These are phyloP conservation scores for Syzygium oleosum DNA, from an alignment of 345 rosid genomes.

Conservation along the genomic window DNA sequence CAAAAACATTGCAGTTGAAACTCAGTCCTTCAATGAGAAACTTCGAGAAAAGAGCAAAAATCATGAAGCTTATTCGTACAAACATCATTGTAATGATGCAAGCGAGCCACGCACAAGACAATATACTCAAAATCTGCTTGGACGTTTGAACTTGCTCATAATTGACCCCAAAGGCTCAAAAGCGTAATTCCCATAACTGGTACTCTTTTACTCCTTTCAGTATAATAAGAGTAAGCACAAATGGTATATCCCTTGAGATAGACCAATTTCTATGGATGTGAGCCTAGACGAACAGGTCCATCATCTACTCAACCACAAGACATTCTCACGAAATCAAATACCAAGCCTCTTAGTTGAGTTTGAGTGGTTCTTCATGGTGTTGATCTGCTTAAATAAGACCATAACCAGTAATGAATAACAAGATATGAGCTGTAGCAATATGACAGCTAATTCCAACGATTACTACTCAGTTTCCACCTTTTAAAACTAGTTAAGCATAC, in stretches of 20 bases:
- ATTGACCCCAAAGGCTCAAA: neutral
- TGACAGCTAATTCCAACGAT: neutral
- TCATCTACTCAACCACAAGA: neutral
- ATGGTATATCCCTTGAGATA: neutral
- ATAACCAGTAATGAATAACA: neutral
- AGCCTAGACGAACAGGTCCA: neutral
- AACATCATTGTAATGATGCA: neutral
- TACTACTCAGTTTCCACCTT: neutral
- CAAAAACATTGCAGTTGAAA: neutral
- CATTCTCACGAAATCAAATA: neutral
- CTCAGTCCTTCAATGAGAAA: neutral
- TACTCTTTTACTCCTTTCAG: neutral
- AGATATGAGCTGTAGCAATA: neutral
- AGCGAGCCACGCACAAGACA: neutral
- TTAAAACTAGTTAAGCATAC: neutral
- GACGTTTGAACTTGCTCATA: neutral
- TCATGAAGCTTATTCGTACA: neutral
- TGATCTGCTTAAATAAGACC: neutral
- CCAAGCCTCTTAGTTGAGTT: neutral
- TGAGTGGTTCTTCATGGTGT: neutral
- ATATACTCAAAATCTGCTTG: neutral
- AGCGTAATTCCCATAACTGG: neutral
- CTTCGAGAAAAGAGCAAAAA: neutral
- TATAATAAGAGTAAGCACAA: neutral
- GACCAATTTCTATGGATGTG: neutral